Base-by-base conservation (phyloP, 2,329 filamentous ascomycete species). In the Fusarium sulawesiense region DNA sequence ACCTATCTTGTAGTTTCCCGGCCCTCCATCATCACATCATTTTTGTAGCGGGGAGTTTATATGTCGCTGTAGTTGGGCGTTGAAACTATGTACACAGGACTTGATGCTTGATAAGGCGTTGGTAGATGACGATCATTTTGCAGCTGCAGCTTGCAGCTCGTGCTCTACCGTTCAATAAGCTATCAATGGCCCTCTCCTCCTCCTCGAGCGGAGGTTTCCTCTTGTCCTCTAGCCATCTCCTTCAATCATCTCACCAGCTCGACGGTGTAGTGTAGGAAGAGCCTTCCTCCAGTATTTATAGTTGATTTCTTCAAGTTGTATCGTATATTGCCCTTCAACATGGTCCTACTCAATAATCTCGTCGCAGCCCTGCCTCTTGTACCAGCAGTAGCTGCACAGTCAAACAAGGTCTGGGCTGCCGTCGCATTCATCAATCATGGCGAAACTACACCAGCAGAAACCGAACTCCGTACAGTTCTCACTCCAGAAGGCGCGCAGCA, bases 401-500 rank as follows among this genome's bases (percentile, higher is more conserved):
- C 76, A 20, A 79, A 81, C 51, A 83, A 78, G 27, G 81, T 87
- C 53, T 87, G 85, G 84, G 82, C 83, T 6, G 83, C 82, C 1
- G 82, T 84, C 45, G 82, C 80, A 25, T 86, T 82, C 74, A 70
- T 87, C 67, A 78, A 84, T 65, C 78, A 88, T 71, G 87, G 87
- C 72, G 87, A 89, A 73, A 85, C 81, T 42, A 86, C 82, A 7
- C 87, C 87, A 4, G 47, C 79, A 4, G 48, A 77, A 3, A 74
- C 76, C 16, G 42, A 73, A 6, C 61, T 75, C 9, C 64, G 75
- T 7, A 75, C 78, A 13, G 50, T 79, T 23, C 78, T 89, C 27
- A 88, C 87, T 4, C 84, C 87, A 0, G 70, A 83, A 6, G 87
- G 87, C 7, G 87, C 87, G 0, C 82, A 84, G 61, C 87, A 89